Evolutionary conservation across 2,329 filamentous ascomycete genomes (phyloP).

Genomic region (Botrytis aclada): DNA sequence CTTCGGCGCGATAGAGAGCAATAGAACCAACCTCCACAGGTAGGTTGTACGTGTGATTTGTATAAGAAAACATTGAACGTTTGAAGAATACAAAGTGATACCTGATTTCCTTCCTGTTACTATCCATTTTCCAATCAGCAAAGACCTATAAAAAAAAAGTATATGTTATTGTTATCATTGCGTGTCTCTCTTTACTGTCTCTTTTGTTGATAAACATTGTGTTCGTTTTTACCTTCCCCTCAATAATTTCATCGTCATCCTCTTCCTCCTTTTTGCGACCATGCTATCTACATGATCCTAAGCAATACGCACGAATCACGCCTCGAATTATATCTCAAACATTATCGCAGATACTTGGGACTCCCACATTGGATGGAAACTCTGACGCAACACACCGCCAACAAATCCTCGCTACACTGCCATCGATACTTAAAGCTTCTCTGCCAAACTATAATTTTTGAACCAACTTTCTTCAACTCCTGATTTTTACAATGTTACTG

Average conservation of each 20-base stretch:
- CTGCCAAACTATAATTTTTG: background rate
- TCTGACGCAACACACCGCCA: slow-evolving; percentile 16
- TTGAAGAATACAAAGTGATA: background rate
- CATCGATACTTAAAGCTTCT: slow-evolving; percentile 5
- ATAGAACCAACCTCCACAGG: background rate
- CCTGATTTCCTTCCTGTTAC: slow-evolving; percentile 1
- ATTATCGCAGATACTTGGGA: slow-evolving; percentile 17
- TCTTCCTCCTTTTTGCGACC: background rate
- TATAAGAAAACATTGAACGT: background rate
- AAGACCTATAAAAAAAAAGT: slow-evolving; percentile 11
- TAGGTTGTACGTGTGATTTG: background rate
- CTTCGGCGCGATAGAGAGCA: slow-evolving; percentile 6
- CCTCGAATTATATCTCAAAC: background rate
- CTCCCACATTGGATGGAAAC: slow-evolving; percentile 14
- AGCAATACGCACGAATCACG: slow-evolving; percentile 12
- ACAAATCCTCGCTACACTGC: slow-evolving; percentile 7
- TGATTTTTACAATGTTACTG: slow-evolving; percentile 27
- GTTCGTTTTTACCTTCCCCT: background rate
- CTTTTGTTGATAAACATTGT: slow-evolving; percentile 13
- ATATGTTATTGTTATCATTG: background rate
- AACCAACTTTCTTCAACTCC: background rate
- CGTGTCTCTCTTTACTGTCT: background rate
- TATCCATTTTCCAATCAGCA: background rate
- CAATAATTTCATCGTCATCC: background rate
- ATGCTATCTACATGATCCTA: background rate